Percentiles rank a stretch among this genome's conserved stretches.
phyloP scores from a whole-genome alignment of 2,329 filamentous ascomycete species.

The Penicillium sp. region DNA sequence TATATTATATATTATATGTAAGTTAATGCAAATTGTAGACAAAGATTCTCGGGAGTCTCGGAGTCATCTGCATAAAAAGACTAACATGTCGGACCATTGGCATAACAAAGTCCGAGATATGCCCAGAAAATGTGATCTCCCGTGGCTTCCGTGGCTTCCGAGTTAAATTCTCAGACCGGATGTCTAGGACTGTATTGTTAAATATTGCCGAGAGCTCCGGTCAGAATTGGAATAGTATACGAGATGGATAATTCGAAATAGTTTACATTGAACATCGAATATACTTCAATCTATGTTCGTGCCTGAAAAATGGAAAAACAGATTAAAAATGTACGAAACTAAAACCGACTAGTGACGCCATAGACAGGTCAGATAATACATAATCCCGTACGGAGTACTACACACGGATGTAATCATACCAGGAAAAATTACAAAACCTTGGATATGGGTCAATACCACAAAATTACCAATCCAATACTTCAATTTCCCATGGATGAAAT shows the following conservation, averaged over 20 bases:
- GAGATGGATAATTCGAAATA: background rate
- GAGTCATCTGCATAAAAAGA: background rate
- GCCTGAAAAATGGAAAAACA: background rate
- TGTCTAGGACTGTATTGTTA: background rate
- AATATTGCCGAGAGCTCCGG: conserved; percentile 1
- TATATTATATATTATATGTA: background rate
- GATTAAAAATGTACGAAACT: background rate
- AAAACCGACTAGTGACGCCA: conserved; percentile 28
- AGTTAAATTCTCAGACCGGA: conserved; percentile 5
- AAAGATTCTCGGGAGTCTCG: background rate
- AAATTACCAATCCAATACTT: conserved; percentile 8
- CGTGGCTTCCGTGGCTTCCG: conserved; percentile 31
- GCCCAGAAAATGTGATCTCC: conserved; percentile 19
- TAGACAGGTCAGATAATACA: conserved; percentile 14
- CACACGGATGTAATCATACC: background rate
- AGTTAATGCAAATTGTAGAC: background rate
- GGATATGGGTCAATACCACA: conserved; percentile 29
- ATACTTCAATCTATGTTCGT: background rate
- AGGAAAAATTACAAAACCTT: background rate
- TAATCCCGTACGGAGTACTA: background rate
- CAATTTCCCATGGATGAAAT: conserved; percentile 9
- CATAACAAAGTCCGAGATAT: conserved; percentile 10
- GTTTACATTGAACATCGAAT: background rate
- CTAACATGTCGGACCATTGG: conserved; percentile 1
- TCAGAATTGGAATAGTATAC: background rate